phyloP scores from a whole-genome alignment of 2,329 filamentous ascomycete species.

The Penicillium sp. region DNA sequence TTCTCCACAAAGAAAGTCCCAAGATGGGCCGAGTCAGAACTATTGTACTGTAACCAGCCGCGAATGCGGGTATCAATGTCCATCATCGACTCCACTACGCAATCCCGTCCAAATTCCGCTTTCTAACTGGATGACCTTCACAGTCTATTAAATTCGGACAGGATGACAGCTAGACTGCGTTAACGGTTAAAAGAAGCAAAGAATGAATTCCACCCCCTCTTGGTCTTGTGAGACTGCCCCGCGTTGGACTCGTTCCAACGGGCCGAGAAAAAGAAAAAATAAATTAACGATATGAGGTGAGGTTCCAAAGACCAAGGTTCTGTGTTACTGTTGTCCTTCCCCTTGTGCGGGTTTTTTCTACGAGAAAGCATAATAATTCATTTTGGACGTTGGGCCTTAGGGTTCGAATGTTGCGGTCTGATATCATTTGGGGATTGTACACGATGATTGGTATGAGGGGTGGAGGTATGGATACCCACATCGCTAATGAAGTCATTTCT shows the following conservation, averaged over 20 bases:
- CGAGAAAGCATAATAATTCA: too few species aligned
- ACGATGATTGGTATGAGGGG: not conserved
- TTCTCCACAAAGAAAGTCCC: not conserved
- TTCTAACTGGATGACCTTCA: not conserved
- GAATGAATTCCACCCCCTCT: not conserved
- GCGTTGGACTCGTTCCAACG: not conserved
- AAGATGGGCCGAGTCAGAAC: slow-evolving; percentile 7
- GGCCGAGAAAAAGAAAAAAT: not conserved
- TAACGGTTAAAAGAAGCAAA: slow-evolving; percentile 4
- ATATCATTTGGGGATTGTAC: not conserved
- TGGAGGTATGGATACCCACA: not conserved
- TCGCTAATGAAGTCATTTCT: not conserved
- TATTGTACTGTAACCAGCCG: slow-evolving; percentile 24
- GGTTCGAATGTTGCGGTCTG: not conserved
- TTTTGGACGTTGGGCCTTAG: not conserved
- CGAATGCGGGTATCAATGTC: slow-evolving; percentile 1
- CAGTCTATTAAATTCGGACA: not conserved
- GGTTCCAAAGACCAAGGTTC: not conserved
- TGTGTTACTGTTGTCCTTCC: not conserved
- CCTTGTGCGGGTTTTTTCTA: not conserved
- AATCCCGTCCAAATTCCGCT: not conserved
- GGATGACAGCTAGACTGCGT: not conserved
- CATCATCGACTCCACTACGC: slow-evolving; percentile 7
- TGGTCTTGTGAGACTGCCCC: not conserved
- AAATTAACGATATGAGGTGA: not conserved